Percentiles rank a stretch among this genome's conserved stretches.
Conservation (phyloP, 1,284 basidiomycete species). For the Irpex lacteus region DNA sequence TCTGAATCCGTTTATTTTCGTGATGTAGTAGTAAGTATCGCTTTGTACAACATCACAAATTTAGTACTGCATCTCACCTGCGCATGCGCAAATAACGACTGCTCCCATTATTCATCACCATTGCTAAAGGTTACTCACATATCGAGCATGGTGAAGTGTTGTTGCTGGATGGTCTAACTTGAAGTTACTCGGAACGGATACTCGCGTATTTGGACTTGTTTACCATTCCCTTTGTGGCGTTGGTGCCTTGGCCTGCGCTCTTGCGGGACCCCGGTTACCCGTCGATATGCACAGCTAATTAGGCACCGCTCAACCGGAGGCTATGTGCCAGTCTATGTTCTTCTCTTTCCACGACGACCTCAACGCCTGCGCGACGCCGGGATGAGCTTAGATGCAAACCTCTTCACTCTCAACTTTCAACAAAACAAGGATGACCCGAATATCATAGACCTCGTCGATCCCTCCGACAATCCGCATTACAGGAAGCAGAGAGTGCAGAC, state of each 20-base stretch:
- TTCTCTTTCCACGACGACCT: not conserved
- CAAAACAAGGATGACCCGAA: constrained; percentile 54
- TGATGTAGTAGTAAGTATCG: no score
- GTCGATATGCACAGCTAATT: not conserved
- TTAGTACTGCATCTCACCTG: no score
- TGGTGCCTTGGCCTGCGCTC: not conserved
- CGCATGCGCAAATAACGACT: no score
- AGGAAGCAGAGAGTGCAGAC: constrained; percentile 57
- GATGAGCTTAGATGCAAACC: constrained; percentile 78
- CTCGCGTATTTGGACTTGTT: not conserved
- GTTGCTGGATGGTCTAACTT: not conserved
- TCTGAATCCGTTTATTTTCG: no score
- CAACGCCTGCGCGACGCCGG: not conserved
- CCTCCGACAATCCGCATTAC: constrained; percentile 62
- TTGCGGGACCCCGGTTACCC: not conserved
- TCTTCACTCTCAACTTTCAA: constrained; percentile 71
- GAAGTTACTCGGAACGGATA: not conserved
- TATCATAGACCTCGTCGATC: constrained; percentile 66
- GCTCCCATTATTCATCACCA: no score
- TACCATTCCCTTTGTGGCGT: not conserved
- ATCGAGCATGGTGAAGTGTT: no score
- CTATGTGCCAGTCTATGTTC: not conserved
- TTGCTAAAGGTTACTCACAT: no score
- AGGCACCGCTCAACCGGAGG: not conserved
- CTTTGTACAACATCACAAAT: no score